A percentile compares a stretch with the other conserved stretches of the same genome.
phyloP scores from a whole-genome alignment of 768 basidiomycete species.

The Mycena filopes region DNA sequence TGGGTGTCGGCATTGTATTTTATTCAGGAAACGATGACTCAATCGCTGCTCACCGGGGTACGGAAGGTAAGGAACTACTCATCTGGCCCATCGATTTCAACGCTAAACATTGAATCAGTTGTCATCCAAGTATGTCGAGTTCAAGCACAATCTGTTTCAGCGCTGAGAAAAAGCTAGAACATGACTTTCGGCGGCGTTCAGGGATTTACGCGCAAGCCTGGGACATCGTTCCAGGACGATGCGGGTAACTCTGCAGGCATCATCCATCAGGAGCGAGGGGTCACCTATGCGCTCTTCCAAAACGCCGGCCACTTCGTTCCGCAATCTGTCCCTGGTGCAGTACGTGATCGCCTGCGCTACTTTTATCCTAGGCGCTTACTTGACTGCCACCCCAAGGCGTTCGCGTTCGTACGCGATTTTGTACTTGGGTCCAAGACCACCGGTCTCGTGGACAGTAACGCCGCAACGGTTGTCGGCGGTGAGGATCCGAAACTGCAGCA shows the following conservation, averaged over 20 bases:
- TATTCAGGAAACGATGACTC: conserved; percentile 64
- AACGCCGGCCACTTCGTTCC: conserved; percentile 35
- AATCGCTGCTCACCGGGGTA: conserved; percentile 56
- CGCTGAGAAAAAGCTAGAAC: conserved; percentile 46
- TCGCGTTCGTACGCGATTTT: conserved; percentile 58
- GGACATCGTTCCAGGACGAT: conserved; percentile 60
- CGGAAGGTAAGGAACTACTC: conserved; percentile 48
- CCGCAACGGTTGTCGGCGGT: conserved; percentile 52
- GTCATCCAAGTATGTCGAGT: conserved; percentile 49
- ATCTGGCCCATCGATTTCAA: neutral
- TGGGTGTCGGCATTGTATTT: conserved; percentile 49
- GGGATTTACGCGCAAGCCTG: conserved; percentile 59
- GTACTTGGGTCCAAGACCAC: conserved; percentile 59
- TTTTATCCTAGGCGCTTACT: neutral
- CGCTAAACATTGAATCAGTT: conserved; percentile 32
- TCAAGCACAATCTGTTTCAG: neutral
- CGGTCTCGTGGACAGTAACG: conserved; percentile 50
- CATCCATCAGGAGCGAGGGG: conserved; percentile 63
- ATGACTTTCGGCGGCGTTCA: conserved; percentile 65
- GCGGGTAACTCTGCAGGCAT: conserved; percentile 56
- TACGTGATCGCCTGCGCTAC: neutral
- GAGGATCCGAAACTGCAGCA: conserved; percentile 49
- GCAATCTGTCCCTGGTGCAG: conserved; percentile 24
- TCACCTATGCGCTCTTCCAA: conserved; percentile 42
- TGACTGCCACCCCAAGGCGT: conserved; percentile 52